A percentile compares a stretch with the other conserved stretches of the same genome.
phyloP scores from a whole-genome alignment of 1,284 basidiomycete species.

The Polyporus tsugae region DNA sequence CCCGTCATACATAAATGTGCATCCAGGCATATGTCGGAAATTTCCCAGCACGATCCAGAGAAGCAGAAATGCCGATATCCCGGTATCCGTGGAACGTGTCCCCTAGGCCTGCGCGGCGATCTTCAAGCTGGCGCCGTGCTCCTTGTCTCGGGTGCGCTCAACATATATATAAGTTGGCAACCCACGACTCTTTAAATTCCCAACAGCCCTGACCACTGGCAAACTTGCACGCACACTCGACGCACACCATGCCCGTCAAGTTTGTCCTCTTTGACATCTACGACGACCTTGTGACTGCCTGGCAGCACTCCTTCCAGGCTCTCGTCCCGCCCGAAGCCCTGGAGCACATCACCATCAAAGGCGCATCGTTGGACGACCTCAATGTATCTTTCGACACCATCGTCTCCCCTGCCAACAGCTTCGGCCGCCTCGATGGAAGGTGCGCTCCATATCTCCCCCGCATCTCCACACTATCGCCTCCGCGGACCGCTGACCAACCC shows the following conservation, averaged over 20 bases:
- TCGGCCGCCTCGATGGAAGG: constrained; percentile 37
- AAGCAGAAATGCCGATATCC: too few relatives aligned
- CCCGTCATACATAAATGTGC: too few relatives aligned
- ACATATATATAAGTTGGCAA: too few relatives aligned
- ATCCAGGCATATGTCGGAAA: too few relatives aligned
- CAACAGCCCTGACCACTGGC: neutral
- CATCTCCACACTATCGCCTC: neutral
- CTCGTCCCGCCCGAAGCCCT: constrained; percentile 14
- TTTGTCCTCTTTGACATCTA: constrained; percentile 14
- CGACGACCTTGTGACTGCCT: constrained; percentile 12
- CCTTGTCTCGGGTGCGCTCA: too few relatives aligned
- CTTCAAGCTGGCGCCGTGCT: too few relatives aligned
- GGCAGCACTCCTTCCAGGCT: constrained; percentile 12
- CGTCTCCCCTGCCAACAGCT: constrained; percentile 39
- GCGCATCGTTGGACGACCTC: constrained; percentile 9
- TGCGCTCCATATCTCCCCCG: constrained; percentile 8
- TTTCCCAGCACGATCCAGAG: too few relatives aligned
- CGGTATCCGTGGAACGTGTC: too few relatives aligned
- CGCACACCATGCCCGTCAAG: constrained; percentile 7
- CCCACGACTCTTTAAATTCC: too few relatives aligned
- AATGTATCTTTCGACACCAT: constrained; percentile 35
- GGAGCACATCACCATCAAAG: constrained; percentile 13
- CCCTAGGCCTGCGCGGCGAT: too few relatives aligned
- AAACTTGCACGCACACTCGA: neutral
- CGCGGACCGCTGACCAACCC: too few relatives aligned